Percentiles rank a stretch among this genome's conserved stretches.
Evolutionary conservation across 371 early-diverging fungal species (phyloP).

Genomic region (Mucor saturninus): DNA sequence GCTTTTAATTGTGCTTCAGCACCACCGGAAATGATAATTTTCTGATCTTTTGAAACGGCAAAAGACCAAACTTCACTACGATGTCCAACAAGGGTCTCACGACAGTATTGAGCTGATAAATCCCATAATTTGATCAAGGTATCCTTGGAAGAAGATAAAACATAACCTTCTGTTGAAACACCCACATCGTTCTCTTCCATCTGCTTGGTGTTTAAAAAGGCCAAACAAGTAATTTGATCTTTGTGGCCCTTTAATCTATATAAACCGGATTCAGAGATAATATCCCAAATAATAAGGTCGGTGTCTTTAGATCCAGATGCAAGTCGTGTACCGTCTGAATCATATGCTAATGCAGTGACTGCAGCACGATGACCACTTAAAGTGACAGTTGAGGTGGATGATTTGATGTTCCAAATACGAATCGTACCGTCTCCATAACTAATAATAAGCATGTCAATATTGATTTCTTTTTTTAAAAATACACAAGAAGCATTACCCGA

Average conservation of each 20-base stretch:
- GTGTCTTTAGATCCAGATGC: constrained; percentile 94
- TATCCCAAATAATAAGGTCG: constrained; percentile 94
- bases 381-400: constrained; percentile 61
- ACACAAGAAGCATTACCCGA: constrained; percentile 61
- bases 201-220: constrained; percentile 49
- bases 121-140: constrained; percentile 97
- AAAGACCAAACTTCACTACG: constrained; percentile 93
- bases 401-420: constrained; percentile 71
- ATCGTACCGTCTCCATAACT: constrained; percentile 86
- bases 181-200: constrained; percentile 38
- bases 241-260: constrained; percentile 93
- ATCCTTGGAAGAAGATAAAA: constrained; percentile 92
- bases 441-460: neutral
- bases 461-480: neutral
- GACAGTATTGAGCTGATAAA: constrained; percentile 88
- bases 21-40: constrained; percentile 82
- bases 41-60: constrained; percentile 64
- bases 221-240: constrained; percentile 84
- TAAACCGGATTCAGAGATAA: constrained; percentile 88
- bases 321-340: constrained; percentile 76
- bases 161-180: constrained; percentile 60
- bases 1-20: constrained; percentile 85
- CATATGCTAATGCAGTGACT: constrained; percentile 84
- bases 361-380: constrained; percentile 93
- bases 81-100: constrained; percentile 93